Evolutionary conservation across 2,329 filamentous ascomycete species (phyloP).

Genomic region (Verticillium klebahnii): DNA sequence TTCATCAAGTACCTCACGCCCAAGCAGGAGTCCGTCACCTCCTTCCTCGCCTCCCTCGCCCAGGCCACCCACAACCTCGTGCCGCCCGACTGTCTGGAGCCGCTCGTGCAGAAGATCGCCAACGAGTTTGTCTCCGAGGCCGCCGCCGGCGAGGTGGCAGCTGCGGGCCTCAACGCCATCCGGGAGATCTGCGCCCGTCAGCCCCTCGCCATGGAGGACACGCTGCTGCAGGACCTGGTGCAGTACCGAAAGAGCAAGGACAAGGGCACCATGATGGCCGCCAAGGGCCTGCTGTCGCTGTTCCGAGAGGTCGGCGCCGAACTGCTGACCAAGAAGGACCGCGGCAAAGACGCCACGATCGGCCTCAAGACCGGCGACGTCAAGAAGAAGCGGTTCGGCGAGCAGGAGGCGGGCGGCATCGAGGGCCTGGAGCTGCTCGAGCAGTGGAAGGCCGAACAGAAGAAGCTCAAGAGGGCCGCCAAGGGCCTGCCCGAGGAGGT

Average conservation of each 20-base stretch:
- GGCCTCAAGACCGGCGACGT: conserved; percentile 71
- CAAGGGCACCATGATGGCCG: conserved; percentile 98
- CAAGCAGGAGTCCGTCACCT: conserved; percentile 83
- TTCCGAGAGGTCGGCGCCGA: conserved; percentile 90
- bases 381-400: conserved; percentile 75
- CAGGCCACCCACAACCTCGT: conserved; percentile 90
- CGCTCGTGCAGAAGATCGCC: conserved; percentile 88
- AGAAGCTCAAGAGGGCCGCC: conserved; percentile 65
- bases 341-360: conserved; percentile 87
- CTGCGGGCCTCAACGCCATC: conserved; percentile 90
- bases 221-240: conserved; percentile 89
- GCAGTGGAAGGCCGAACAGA: conserved; percentile 90
- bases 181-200: conserved; percentile 90
- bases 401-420: conserved; percentile 75
- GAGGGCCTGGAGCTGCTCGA: conserved; percentile 89
- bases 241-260: conserved; percentile 97
- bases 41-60: conserved; percentile 86
- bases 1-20: conserved; percentile 91
- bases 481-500: conserved; percentile 62
- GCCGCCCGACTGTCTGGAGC: conserved; percentile 87
- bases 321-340: conserved; percentile 81
- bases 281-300: conserved; percentile 82
- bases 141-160: conserved; percentile 81
- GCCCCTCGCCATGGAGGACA: conserved; percentile 93
- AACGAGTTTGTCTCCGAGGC: conserved; percentile 98